Conservation (phyloP, 1,139 yeast species). For the Candida freyschussii region DNA sequence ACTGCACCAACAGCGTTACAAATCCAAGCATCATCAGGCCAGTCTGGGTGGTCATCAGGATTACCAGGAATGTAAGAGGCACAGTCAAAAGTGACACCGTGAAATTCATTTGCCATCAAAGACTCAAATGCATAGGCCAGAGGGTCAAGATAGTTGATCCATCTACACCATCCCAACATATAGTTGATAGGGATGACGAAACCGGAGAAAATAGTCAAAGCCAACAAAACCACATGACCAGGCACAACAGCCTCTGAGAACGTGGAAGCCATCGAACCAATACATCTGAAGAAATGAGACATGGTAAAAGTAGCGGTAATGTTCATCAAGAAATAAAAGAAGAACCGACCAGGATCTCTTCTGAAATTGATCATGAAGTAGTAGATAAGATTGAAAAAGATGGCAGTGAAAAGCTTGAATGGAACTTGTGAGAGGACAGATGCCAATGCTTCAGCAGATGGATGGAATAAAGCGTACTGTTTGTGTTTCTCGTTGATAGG, state of each 20-base stretch:
- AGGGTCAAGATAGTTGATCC: slow-evolving; percentile 75
- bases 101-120: slow-evolving; percentile 51
- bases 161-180: slow-evolving; percentile 75
- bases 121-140: slow-evolving; percentile 66
- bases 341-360: slow-evolving; percentile 63
- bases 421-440: slow-evolving; percentile 67
- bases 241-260: slow-evolving; percentile 71
- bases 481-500: slow-evolving; percentile 78
- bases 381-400: slow-evolving; percentile 54
- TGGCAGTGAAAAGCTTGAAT: slow-evolving; percentile 47
- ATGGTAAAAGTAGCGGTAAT: slow-evolving; percentile 53
- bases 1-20: slow-evolving; percentile 63
- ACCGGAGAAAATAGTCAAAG: slow-evolving; percentile 68
- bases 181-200: slow-evolving; percentile 63
- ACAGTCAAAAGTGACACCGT: slow-evolving; percentile 38
- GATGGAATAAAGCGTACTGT: slow-evolving; percentile 68
- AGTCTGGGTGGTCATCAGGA: slow-evolving; percentile 32
- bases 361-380: slow-evolving; percentile 68
- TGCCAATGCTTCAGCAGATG: slow-evolving; percentile 73
- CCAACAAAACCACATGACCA: slow-evolving; percentile 57
- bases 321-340: slow-evolving; percentile 55
- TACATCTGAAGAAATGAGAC: slow-evolving; percentile 68
- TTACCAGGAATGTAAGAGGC: slow-evolving; percentile 43
- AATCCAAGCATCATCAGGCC: slow-evolving; percentile 41
- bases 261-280: slow-evolving; percentile 60